Percentiles rank a stretch among this genome's conserved stretches.
Conservation (phyloP, 2,329 filamentous ascomycete species). For the Sphaerostilbella broomeana region DNA sequence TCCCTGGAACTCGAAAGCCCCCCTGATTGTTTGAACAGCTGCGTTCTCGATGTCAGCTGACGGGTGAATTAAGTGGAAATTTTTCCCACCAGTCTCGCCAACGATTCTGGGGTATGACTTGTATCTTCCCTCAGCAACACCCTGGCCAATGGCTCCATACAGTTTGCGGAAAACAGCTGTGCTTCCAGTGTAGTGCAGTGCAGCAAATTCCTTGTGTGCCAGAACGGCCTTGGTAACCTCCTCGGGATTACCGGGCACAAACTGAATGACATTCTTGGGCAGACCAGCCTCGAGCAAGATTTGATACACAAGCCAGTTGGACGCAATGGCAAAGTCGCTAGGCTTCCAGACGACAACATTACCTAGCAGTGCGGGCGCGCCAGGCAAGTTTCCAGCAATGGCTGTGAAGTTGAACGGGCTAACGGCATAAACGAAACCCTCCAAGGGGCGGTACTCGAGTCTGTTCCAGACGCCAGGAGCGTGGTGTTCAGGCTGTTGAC, state of each 20-base stretch:
- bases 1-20: conserved; percentile 84
- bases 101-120: conserved; percentile 81
- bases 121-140: conserved; percentile 76
- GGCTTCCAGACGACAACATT: conserved; percentile 98
- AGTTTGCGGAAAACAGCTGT: conserved; percentile 85
- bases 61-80: conserved; percentile 78
- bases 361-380: conserved; percentile 78
- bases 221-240: conserved; percentile 75
- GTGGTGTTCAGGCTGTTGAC: conserved; percentile 79
- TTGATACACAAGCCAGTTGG: conserved; percentile 84
- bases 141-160: conserved; percentile 77
- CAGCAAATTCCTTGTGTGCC: conserved; percentile 71
- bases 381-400: conserved; percentile 80
- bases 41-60: conserved; percentile 74
- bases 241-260: conserved; percentile 81
- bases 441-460: conserved; percentile 79
- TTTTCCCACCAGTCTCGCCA: conserved; percentile 88
- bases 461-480: conserved; percentile 84
- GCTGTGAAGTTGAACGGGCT: conserved; percentile 97
- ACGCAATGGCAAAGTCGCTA: conserved; percentile 81
- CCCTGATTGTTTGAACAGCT: conserved; percentile 73
- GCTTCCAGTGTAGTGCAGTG: conserved; percentile 92
- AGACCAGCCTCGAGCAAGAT: conserved; percentile 88
- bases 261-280: conserved; percentile 85
- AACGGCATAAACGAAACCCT: conserved; percentile 93